Base-by-base conservation (phyloP, 768 basidiomycete species). In the Calocera cornea region DNA sequence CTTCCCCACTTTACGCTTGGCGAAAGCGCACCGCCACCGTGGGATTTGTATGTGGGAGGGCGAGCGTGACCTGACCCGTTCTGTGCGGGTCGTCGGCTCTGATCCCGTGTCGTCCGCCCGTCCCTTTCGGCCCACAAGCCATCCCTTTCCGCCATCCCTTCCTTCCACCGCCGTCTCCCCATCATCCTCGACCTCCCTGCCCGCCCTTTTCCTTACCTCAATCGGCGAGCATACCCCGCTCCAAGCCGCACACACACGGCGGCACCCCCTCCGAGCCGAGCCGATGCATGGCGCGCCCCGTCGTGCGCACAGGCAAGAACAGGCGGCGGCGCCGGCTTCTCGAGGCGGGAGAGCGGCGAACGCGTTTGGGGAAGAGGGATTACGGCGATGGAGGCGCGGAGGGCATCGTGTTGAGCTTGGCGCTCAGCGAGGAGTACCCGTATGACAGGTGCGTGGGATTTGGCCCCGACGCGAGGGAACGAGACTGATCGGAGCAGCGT, bases 401-500 rank as follows among this genome's bases (percentile, higher is more conserved):
- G 31, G 54, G 54, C 5, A 60, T 60, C 54, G 54, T 60, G 27
- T 19, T 60, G 2, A 29, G 27, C 19, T 60, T 60, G 54, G 24
- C 24, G 54, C 22, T 60, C 14, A 60, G 54, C 54, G 31, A 27
- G 2, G 5, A 60, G 14, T 60, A 60, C 31, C 54, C 54, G 31
- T 60, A 60, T 60, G 54, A 60, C 31, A 33, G 27, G 54, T 60
- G 54, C 31, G 54, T 19, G 16, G 7, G 44, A 3, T 60, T 33
- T 27, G 16, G 14, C 19, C 3, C 24, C 7, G 2, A 60, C 49
- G 49, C 10, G 24, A 60, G 54, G 31, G 22, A 2, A 10, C 11
- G 14, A 5, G 19, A 31, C 31, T 12, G 27, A 47, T 19, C 8
- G 19, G 54, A 47, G 1, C 71, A 90, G 89, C 31, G 80, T 83